phyloP scores from a whole-genome alignment of 176 grass and related monocot genomes.

The Triticum aestivum region IWGSC_CS_RefSeq_v2.1 NC_057804.1:421124659-421125158 shows the following conservation, averaged over 20 bases:
- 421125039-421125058: too few species aligned
- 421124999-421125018: too few species aligned
- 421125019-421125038: too few species aligned
- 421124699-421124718: background rate
- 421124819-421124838: background rate
- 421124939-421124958: background rate
- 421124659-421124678: background rate
- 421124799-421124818: background rate
- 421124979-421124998: background rate
- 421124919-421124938: background rate
- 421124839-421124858: constrained; percentile 18
- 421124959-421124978: background rate
- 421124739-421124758: background rate
- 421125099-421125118: too few species aligned
- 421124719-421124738: background rate
- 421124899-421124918: background rate
- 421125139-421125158: too few species aligned
- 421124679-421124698: background rate
- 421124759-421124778: background rate
- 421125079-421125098: too few species aligned
- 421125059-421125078: too few species aligned
- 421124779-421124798: constrained; percentile 10
- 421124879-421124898: background rate
- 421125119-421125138: too few species aligned
- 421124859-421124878: background rate